A percentile compares a stretch with the other conserved stretches of the same genome.
Evolutionary conservation across 2,329 filamentous ascomycete species (phyloP).

Genomic region (Ophiostoma quercus): DNA sequence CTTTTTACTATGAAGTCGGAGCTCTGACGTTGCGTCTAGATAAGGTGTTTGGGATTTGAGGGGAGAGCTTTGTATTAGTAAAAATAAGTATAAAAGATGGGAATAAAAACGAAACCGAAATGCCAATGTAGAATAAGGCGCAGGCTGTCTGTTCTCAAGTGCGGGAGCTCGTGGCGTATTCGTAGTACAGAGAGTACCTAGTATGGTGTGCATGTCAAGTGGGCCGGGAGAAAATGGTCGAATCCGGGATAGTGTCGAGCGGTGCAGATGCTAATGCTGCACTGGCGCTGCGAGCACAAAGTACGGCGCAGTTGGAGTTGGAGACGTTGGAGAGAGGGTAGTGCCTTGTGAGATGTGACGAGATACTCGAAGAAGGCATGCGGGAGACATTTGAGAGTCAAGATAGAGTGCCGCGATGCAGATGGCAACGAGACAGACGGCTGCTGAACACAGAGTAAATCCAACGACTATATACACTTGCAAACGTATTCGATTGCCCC

Average conservation of each 20-base stretch:
- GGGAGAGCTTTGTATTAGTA: not conserved
- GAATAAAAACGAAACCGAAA: not conserved
- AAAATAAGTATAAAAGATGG: not conserved
- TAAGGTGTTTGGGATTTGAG: not conserved
- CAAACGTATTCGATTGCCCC: not conserved
- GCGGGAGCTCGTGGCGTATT: not conserved
- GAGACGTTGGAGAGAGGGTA: not conserved
- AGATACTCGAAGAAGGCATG: not conserved
- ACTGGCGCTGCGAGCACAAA: not conserved
- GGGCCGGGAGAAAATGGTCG: constrained; percentile 4
- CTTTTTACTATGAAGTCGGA: not conserved
- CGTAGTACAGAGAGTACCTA: too few species aligned
- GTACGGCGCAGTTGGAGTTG: not conserved
- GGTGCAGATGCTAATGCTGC: not conserved
- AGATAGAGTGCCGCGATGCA: not conserved
- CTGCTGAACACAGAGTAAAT: too few species aligned
- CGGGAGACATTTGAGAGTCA: not conserved
- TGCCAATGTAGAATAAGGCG: not conserved
- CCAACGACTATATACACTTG: constrained; percentile 1
- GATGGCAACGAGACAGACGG: too few species aligned
- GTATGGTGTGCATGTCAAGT: constrained; percentile 1
- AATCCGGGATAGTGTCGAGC: not conserved
- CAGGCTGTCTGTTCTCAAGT: not conserved
- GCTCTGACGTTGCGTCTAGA: constrained; percentile 4
- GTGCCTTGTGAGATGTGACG: not conserved